Conservation (phyloP, 108 stramenopile species). For the Skeletonema grethae region DNA sequence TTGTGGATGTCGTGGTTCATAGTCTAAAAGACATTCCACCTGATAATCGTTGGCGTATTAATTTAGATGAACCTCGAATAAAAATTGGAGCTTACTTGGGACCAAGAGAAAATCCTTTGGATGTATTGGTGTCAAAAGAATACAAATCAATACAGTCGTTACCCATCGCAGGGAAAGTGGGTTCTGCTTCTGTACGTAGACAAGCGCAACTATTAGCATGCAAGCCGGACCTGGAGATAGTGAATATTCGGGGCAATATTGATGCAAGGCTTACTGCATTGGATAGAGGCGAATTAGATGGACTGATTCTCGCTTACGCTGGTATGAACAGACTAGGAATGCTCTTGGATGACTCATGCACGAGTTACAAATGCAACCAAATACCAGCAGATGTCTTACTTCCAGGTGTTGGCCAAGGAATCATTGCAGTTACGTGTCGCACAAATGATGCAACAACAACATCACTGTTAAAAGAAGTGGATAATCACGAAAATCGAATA, state of each 20-base stretch:
- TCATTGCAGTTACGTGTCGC: conserved; percentile 21
- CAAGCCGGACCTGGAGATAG: conserved; percentile 9
- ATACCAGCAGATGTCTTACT: conserved; percentile 17
- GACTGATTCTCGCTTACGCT: conserved; percentile 23
- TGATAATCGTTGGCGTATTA: conserved; percentile 14
- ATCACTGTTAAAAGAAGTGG: conserved; percentile 1
- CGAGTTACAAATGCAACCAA: not conserved
- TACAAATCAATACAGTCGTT: conserved; percentile 16
- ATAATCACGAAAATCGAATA: conserved; percentile 15
- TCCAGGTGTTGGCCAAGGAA: conserved; percentile 27
- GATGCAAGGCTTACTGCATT: conserved; percentile 20
- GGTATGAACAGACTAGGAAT: conserved; percentile 26
- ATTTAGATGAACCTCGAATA: not conserved
- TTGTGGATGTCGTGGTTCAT: conserved; percentile 27
- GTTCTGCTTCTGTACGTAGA: conserved; percentile 23
- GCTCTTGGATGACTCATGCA: not conserved
- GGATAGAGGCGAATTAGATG: conserved; percentile 32
- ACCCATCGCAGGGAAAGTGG: conserved; percentile 18
- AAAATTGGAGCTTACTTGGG: conserved; percentile 11
- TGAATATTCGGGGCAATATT: conserved; percentile 33
- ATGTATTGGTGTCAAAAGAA: conserved; percentile 14
- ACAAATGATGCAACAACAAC: conserved; percentile 10
- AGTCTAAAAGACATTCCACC: conserved; percentile 38
- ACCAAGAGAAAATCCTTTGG: conserved; percentile 20
- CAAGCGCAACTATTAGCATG: conserved; percentile 26